phyloP scores from a whole-genome alignment of 1,139 yeast species.

The Taphrina communis region DNA sequence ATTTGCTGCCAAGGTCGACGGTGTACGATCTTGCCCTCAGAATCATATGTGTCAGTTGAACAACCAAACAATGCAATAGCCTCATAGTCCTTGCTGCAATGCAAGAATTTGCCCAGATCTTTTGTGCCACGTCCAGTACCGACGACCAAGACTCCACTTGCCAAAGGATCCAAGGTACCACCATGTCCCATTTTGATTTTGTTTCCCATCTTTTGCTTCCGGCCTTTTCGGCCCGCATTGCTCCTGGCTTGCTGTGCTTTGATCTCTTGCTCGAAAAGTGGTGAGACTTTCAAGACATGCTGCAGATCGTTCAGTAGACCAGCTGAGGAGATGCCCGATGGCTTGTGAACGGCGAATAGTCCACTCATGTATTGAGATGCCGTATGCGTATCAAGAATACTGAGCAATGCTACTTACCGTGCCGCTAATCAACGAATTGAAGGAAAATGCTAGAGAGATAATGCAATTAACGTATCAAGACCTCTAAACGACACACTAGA shows the following conservation, averaged over 20 bases:
- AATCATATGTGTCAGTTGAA: slow-evolving; percentile 91
- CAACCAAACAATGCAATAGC: slow-evolving; percentile 86
- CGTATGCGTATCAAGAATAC: too few species aligned
- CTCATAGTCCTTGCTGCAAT: slow-evolving; percentile 71
- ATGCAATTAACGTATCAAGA: too few species aligned
- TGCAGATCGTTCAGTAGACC: slow-evolving; percentile 34
- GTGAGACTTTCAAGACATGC: slow-evolving; percentile 26
- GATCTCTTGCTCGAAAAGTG: slow-evolving; percentile 28
- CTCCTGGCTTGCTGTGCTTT: slow-evolving; percentile 34
- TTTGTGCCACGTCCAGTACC: slow-evolving; percentile 94
- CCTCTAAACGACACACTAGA: too few species aligned
- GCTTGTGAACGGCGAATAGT: slow-evolving; percentile 38
- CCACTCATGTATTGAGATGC: slow-evolving; percentile 24
- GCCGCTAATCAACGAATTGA: too few species aligned
- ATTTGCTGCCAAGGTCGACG: slow-evolving; percentile 65
- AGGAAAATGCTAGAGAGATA: too few species aligned
- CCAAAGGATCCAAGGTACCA: slow-evolving; percentile 94
- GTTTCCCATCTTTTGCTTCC: slow-evolving; percentile 17
- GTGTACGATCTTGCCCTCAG: slow-evolving; percentile 79
- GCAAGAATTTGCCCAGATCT: slow-evolving; percentile 70
- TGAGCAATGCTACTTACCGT: too few species aligned
- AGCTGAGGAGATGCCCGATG: slow-evolving; percentile 36
- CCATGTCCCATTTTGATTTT: slow-evolving; percentile 88
- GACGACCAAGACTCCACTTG: slow-evolving; percentile 87
- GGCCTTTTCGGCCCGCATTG: slow-evolving; percentile 35